Evolutionary conservation across 2,329 filamentous ascomycete species (phyloP).

Genomic region (Ophiosphaerella korrae): DNA sequence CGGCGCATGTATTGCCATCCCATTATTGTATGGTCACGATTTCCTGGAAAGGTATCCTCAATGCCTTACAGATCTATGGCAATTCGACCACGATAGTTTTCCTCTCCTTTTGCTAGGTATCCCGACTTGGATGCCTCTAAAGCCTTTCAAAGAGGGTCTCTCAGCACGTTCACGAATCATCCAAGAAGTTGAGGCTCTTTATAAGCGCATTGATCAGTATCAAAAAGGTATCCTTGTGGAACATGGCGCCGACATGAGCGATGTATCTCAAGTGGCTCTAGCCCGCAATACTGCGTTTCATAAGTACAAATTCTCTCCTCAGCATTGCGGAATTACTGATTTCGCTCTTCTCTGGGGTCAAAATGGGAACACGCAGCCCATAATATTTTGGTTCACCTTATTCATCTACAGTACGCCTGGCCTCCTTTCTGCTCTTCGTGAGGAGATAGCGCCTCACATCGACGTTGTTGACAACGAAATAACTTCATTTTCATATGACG

Average conservation of each 20-base stretch:
- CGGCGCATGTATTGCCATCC: constrained; percentile 10
- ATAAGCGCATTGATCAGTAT: constrained; percentile 25
- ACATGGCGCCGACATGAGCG: constrained; percentile 42
- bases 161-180: constrained; percentile 40
- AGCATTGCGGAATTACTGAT: constrained; percentile 37
- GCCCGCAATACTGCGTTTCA: constrained; percentile 1
- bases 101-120: constrained; percentile 56
- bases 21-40: constrained; percentile 48
- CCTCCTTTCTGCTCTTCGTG: too few relatives aligned
- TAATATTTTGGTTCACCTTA: constrained; percentile 49
- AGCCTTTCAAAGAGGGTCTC: constrained; percentile 55
- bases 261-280: constrained; percentile 11
- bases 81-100: constrained; percentile 57
- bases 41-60: constrained; percentile 59
- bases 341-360: constrained; percentile 59
- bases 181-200: constrained; percentile 32
- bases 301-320: constrained; percentile 27
- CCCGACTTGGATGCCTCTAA: constrained; percentile 58
- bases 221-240: constrained; percentile 33
- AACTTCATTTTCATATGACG: background rate
- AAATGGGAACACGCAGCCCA: constrained; percentile 55
- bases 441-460: too few relatives aligned
- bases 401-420: too few relatives aligned
- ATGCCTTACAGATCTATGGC: constrained; percentile 59
- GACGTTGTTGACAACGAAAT: constrained; percentile 34